These are phyloP conservation scores for Colletotrichum higginsianum DNA, from an alignment of 2,329 filamentous ascomycete genomes.

Conservation along the genomic window DNA sequence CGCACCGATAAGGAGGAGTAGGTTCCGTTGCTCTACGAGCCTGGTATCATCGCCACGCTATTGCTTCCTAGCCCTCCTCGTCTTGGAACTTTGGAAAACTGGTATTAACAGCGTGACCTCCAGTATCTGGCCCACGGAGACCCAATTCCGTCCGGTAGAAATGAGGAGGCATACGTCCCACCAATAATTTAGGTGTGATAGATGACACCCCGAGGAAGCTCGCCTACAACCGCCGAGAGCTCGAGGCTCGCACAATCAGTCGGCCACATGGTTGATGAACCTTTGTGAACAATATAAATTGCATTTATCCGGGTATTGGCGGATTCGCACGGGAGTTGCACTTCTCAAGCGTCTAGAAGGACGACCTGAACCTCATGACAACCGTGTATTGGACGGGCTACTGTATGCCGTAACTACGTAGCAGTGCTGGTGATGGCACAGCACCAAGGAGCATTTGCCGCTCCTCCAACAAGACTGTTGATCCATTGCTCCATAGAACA, in stretches of 20 bases:
- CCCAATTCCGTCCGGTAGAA: constrained; percentile 8
- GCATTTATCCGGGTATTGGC: constrained; percentile 6
- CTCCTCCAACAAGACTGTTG: background rate
- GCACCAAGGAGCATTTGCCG: background rate
- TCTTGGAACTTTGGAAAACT: background rate
- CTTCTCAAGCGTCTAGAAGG: background rate
- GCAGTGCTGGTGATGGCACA: background rate
- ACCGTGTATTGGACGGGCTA: background rate
- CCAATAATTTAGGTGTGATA: background rate
- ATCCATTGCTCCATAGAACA: too few species aligned
- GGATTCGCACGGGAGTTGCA: background rate
- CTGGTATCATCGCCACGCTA: background rate
- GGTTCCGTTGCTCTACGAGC: constrained; percentile 10
- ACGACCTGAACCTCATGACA: background rate
- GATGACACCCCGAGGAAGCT: background rate
- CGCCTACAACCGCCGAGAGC: background rate
- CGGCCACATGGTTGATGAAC: background rate
- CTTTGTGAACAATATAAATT: constrained; percentile 8
- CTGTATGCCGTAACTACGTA: background rate
- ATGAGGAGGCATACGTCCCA: background rate
- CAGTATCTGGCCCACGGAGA: constrained; percentile 1
- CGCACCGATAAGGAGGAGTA: background rate
- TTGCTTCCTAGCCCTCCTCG: too few species aligned
- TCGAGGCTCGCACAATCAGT: background rate
- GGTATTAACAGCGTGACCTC: background rate